phyloP scores from a whole-genome alignment of 108 stramenopile species.

The Cyclostephanos invisitatus region DNA sequence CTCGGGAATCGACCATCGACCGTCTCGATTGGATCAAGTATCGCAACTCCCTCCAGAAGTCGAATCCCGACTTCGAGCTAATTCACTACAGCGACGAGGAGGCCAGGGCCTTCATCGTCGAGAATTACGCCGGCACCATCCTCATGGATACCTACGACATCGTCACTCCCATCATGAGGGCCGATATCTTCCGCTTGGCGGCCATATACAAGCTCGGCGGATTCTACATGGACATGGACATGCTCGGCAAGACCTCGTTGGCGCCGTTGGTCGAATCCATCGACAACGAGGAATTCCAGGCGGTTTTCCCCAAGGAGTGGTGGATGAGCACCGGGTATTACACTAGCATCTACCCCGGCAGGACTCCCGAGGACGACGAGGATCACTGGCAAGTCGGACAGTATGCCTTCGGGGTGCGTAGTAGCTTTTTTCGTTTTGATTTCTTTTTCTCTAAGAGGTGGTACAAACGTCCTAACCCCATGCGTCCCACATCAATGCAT shows the following conservation, averaged over 20 bases:
- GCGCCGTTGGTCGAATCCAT: no score
- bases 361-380: not conserved
- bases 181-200: conserved; percentile 11
- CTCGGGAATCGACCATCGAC: not conserved
- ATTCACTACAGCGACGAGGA: conserved; percentile 11
- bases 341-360: not conserved
- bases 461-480: no score
- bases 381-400: not conserved
- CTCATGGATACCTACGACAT: conserved; percentile 9
- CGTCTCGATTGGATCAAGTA: conserved; percentile 3
- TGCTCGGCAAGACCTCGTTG: no score
- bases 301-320: not conserved
- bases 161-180: conserved; percentile 15
- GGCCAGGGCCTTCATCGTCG: not conserved
- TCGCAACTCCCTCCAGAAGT: not conserved
- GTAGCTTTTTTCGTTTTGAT: no score
- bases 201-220: conserved; percentile 11
- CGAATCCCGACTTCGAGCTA: conserved; percentile 13
- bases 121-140: conserved; percentile 6
- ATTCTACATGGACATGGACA: conserved; percentile 11
- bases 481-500: no score
- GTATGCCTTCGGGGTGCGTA: not conserved
- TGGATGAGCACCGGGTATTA: not conserved
- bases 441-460: no score
- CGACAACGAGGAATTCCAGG: not conserved